A percentile compares a stretch with the other conserved stretches of the same genome.
phyloP scores from a whole-genome alignment of 1,139 yeast genomes.

The Candida tropicalis region DNA sequence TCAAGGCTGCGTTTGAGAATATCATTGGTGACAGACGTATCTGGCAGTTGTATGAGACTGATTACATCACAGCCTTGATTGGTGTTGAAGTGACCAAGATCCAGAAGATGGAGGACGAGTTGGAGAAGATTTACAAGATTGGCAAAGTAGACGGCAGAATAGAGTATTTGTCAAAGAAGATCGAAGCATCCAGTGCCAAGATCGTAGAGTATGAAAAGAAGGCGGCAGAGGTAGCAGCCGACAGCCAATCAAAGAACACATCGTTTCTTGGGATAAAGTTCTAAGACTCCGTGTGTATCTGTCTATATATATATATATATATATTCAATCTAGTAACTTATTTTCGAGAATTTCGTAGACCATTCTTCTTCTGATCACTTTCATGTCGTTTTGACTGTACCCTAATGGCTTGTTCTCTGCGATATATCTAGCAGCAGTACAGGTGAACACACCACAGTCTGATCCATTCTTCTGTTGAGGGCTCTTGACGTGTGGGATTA shows the following conservation, averaged over 20 bases:
- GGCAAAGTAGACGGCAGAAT: conserved; percentile 58
- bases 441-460: conserved; percentile 95
- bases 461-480: conserved; percentile 91
- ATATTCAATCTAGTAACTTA: conserved; percentile 18
- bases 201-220: conserved; percentile 45
- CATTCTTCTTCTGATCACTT: conserved; percentile 67
- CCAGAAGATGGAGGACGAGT: conserved; percentile 67
- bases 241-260: conserved; percentile 3
- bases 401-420: conserved; percentile 48
- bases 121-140: conserved; percentile 50
- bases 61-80: conserved; percentile 57
- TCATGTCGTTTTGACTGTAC: conserved; percentile 75
- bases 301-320: background rate
- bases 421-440: conserved; percentile 71
- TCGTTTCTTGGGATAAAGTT: conserved; percentile 14
- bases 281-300: background rate
- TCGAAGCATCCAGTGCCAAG: conserved; percentile 55
- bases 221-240: conserved; percentile 13
- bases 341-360: conserved; percentile 49
- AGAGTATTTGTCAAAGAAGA: conserved; percentile 65
- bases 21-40: conserved; percentile 61
- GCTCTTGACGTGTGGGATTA: conserved; percentile 44
- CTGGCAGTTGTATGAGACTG: conserved; percentile 64
- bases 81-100: conserved; percentile 67
- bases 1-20: conserved; percentile 73